Evolutionary conservation across 2,329 filamentous ascomycete species (phyloP).

Genomic region (Elsinoe australis): DNA sequence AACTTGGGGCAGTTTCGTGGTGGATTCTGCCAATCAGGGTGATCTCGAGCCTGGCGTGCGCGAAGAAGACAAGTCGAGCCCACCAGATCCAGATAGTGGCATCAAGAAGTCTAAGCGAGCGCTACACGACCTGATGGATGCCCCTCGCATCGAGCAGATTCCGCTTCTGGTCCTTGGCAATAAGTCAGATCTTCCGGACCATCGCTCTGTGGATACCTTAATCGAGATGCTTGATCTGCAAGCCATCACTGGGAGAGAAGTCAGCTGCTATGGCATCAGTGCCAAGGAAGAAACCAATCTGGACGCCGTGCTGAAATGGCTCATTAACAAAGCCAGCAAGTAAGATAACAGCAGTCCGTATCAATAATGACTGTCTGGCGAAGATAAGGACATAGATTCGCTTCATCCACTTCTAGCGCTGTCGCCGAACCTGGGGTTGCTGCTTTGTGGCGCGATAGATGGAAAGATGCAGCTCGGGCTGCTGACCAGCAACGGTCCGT

Average conservation of each 20-base stretch:
- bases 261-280: slow-evolving; percentile 97
- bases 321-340: slow-evolving; percentile 80
- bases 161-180: slow-evolving; percentile 91
- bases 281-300: slow-evolving; percentile 98
- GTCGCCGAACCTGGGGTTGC: too few relatives aligned
- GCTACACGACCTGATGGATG: slow-evolving; percentile 79
- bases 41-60: slow-evolving; percentile 13
- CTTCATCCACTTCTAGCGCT: too few relatives aligned
- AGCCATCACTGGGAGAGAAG: slow-evolving; percentile 80
- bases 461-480: slow-evolving; percentile 26
- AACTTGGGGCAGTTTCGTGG: slow-evolving; percentile 94
- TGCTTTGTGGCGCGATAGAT: slow-evolving; percentile 21
- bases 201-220: slow-evolving; percentile 85
- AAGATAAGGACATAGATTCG: too few relatives aligned
- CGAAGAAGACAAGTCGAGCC: slow-evolving; percentile 56
- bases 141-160: slow-evolving; percentile 77
- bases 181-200: slow-evolving; percentile 90
- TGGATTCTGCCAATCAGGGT: slow-evolving; percentile 64
- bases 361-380: too few relatives aligned
- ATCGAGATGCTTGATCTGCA: slow-evolving; percentile 90
- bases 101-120: slow-evolving; percentile 37
- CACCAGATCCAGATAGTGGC: slow-evolving; percentile 44
- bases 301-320: slow-evolving; percentile 91
- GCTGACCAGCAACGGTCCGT: slow-evolving; percentile 33
- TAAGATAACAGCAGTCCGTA: too few relatives aligned